Evolutionary conservation across 2,329 filamentous ascomycete genomes (phyloP).

Genomic region (Penicillium verrucosum): DNA sequence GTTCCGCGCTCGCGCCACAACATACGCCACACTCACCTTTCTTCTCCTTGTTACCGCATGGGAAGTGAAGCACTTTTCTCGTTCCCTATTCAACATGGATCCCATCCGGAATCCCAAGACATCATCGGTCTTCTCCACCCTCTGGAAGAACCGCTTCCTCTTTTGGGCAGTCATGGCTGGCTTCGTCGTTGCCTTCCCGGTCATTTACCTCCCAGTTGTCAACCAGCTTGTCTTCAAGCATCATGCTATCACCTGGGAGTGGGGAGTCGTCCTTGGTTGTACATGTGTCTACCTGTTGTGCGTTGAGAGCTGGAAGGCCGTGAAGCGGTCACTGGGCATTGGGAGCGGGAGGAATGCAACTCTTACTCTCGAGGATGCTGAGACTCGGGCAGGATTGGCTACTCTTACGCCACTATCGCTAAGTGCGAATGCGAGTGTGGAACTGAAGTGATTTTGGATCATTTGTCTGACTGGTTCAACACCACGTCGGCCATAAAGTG

Average conservation of each 20-base stretch:
- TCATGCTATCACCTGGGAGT: slow-evolving; percentile 63
- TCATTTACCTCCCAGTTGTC: slow-evolving; percentile 64
- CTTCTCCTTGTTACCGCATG: slow-evolving; percentile 71
- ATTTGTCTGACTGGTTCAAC: slow-evolving; percentile 11
- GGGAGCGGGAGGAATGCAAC: slow-evolving; percentile 33
- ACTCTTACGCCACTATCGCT: slow-evolving; percentile 21
- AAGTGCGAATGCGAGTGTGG: slow-evolving; percentile 29
- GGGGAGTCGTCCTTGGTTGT: slow-evolving; percentile 62
- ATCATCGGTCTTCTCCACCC: slow-evolving; percentile 60
- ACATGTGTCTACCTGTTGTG: slow-evolving; percentile 59
- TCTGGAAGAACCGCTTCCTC: slow-evolving; percentile 69
- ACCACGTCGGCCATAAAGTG: not conserved
- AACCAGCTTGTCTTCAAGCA: slow-evolving; percentile 65
- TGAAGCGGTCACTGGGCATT: slow-evolving; percentile 50
- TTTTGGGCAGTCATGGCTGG: slow-evolving; percentile 63
- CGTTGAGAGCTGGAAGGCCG: slow-evolving; percentile 64
- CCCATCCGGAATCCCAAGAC: slow-evolving; percentile 56
- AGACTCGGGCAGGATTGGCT: slow-evolving; percentile 30
- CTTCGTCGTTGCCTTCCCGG: slow-evolving; percentile 54
- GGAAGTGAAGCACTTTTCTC: slow-evolving; percentile 72
- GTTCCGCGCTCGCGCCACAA: slow-evolving; percentile 68
- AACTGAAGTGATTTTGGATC: slow-evolving; percentile 23
- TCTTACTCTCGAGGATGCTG: slow-evolving; percentile 33
- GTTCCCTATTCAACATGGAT: slow-evolving; percentile 67
- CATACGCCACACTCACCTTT: slow-evolving; percentile 72